Conservation (phyloP, 2,329 filamentous ascomycete genomes). For the Purpureocillium takamizusanense region DNA sequence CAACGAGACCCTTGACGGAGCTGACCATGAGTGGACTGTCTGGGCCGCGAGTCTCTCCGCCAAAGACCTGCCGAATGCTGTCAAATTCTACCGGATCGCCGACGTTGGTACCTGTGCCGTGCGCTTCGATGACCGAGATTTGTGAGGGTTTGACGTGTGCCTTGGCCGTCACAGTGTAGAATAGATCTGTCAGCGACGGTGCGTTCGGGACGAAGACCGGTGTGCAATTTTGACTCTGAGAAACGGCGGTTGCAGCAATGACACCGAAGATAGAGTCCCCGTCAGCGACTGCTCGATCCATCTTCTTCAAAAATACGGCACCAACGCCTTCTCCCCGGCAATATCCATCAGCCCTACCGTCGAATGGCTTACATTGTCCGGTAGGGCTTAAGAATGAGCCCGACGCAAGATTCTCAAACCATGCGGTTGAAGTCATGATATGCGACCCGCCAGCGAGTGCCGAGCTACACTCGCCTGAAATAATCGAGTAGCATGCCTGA, state of each 20-base stretch:
- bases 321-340: conserved; percentile 40
- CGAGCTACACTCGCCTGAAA: conserved; percentile 18
- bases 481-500: conserved; percentile 19
- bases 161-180: conserved; percentile 23
- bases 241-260: conserved; percentile 26
- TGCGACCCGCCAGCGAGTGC: conserved; percentile 30
- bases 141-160: conserved; percentile 7
- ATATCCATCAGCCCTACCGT: conserved; percentile 37
- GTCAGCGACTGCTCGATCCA: conserved; percentile 35
- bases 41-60: conserved; percentile 5
- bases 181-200: conserved; percentile 4
- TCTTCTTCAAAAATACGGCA: conserved; percentile 35
- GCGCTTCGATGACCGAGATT: conserved; percentile 28
- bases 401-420: conserved; percentile 14
- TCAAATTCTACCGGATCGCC: conserved; percentile 39
- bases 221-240: conserved; percentile 31
- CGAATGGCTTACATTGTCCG: conserved; percentile 23
- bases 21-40: conserved; percentile 8
- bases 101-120: conserved; percentile 42
- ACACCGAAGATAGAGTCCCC: conserved; percentile 33
- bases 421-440: conserved; percentile 20
- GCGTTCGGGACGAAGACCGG: conserved; percentile 32
- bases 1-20: conserved; percentile 16
- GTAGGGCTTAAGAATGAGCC: conserved; percentile 17
- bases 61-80: conserved; percentile 7